Evolutionary conservation across 2,329 filamentous ascomycete genomes (phyloP).

Genomic region (Talaromyces sp.): DNA sequence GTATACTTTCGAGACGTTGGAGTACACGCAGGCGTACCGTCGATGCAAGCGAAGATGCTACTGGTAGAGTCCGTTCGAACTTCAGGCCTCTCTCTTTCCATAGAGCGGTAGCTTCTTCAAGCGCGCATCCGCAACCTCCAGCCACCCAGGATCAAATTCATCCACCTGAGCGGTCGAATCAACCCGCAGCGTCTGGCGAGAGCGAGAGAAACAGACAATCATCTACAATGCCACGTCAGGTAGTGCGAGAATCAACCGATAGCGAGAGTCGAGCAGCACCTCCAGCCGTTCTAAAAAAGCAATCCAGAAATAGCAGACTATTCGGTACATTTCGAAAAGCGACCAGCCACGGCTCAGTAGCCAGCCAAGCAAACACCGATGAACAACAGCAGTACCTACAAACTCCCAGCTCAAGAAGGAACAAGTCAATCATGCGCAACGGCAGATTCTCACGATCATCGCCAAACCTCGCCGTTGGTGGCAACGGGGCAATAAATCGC

Average conservation of each 20-base stretch:
- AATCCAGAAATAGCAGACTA: constrained; percentile 6
- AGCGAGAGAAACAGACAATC: neutral
- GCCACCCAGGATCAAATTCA: neutral
- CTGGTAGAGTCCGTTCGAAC: neutral
- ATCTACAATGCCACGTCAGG: neutral
- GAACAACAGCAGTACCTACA: neutral
- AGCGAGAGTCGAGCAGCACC: neutral
- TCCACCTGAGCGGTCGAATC: neutral
- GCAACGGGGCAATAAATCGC: constrained; percentile 9
- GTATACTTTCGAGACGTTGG: constrained; percentile 14
- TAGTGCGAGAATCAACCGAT: neutral
- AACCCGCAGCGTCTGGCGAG: neutral
- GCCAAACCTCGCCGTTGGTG: constrained; percentile 11
- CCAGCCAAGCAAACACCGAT: constrained; percentile 4
- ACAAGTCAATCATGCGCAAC: constrained; percentile 10
- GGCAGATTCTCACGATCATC: constrained; percentile 15
- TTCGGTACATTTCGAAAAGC: constrained; percentile 14
- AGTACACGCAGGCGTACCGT: constrained; percentile 14
- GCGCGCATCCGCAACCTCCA: neutral
- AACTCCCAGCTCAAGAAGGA: neutral
- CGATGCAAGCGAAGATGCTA: neutral
- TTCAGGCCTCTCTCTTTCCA: constrained; percentile 12
- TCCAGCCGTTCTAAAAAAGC: neutral
- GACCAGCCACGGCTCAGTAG: constrained; percentile 2
- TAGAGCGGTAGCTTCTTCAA: neutral